Percentiles rank a stretch among this genome's conserved stretches.
Evolutionary conservation across 2,329 filamentous ascomycete species (phyloP).

Genomic region (Verticillium albo-atrum): DNA sequence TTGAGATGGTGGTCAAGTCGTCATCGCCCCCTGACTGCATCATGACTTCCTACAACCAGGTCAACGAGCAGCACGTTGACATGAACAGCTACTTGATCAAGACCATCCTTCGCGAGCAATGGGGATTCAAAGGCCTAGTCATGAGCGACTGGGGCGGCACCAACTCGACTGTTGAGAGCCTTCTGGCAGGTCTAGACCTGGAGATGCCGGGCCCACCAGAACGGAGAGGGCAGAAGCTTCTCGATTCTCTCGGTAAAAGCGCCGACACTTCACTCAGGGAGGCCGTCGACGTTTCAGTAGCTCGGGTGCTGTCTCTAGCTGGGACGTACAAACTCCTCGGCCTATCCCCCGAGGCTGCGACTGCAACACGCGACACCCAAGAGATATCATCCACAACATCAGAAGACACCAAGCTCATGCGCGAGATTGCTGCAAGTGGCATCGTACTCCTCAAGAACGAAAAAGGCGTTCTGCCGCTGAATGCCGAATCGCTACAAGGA

Average conservation of each 20-base stretch:
- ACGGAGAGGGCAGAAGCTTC: neutral
- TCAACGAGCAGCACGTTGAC: constrained; percentile 36
- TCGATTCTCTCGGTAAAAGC: neutral
- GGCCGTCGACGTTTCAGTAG: neutral
- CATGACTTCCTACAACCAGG: constrained; percentile 33
- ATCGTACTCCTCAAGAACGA: constrained; percentile 15
- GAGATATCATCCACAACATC: neutral
- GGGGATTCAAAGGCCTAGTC: constrained; percentile 38
- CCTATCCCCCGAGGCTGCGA: neutral
- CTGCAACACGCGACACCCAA: neutral
- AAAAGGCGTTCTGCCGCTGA: constrained; percentile 1
- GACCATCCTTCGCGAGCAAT: constrained; percentile 35
- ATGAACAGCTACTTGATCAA: constrained; percentile 32
- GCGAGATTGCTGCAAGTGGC: neutral
- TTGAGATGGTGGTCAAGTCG: constrained; percentile 28
- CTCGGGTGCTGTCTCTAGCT: neutral
- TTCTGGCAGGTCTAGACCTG: constrained; percentile 24
- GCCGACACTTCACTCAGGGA: too few species aligned
- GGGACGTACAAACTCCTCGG: neutral
- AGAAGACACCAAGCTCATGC: neutral
- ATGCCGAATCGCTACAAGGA: neutral
- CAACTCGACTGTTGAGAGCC: constrained; percentile 24
- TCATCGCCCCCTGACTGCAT: constrained; percentile 27
- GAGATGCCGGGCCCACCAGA: constrained; percentile 31
- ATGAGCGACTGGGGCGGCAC: constrained; percentile 43